Evolutionary conservation across 495 filamentous ascomycete species (phyloP), one percentile per base, ranked within the genome.

Genomic region (Aspergillus campestris): DNA sequence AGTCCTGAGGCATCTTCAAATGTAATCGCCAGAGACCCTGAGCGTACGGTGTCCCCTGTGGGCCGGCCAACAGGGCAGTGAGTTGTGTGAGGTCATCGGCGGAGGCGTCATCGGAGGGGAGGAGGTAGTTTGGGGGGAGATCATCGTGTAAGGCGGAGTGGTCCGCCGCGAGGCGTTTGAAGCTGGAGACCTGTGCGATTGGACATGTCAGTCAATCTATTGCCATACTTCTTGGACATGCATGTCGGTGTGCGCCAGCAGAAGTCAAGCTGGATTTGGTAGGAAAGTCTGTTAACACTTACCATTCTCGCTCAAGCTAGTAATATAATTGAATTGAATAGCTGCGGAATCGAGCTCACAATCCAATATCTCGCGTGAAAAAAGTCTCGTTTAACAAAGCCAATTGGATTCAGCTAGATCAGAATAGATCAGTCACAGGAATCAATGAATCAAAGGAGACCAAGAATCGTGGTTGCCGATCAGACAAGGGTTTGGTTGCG

Each of bases 81-180:
- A 87, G 63, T 30, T 77, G 72, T 3, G 77, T 80, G 1, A 87
- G 66, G 53, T 84, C 81, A 47, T 83, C 79, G 29, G 62, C 45
- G 4, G 61, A 43, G 46, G 55, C 46, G 37, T 62, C 59, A 11
- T 66, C 62, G 7, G 62, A 57, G 0, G 78, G 75, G 46, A 81
- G 75, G 47, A 86, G 75, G 63, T 82, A 87, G 62, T 83, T 81
- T 14, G 81, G 81, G 5, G 83, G 83, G 6, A 81, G 75, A 18
- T 70, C 66, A 18, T 72, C 60, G 48, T 80, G 78, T 13, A 87
- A 66, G 13, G 67, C 69, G 43, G 73, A 71, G 58, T 86, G 82
- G 60, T 87, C 83, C 53, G 76, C 66, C 9, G 77, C 80, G 28
- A 87, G 73, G 50, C 83, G 80, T 44, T 81, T 80, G 29, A 82